phyloP scores from a whole-genome alignment of 495 filamentous ascomycete genomes.

The Lasiosphaeris hirsuta region DNA sequence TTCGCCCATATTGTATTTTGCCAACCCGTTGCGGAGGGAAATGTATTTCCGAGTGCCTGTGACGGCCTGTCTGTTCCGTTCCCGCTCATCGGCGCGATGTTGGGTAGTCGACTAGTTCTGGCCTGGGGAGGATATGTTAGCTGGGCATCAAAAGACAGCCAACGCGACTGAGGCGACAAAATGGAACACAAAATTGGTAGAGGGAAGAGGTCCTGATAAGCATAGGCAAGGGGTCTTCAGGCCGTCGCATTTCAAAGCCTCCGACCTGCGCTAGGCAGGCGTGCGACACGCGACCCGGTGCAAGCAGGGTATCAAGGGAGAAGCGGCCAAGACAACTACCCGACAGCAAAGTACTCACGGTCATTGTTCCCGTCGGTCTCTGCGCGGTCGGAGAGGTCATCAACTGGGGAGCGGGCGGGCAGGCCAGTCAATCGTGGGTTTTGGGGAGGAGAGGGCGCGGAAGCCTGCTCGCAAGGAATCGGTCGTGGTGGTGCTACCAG shows the following conservation, averaged over 20 bases:
- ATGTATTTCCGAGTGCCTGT: conserved; percentile 38
- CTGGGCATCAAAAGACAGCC: not conserved
- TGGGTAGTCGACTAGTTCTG: conserved; percentile 35
- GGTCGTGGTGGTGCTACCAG: conserved; percentile 6
- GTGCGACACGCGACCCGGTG: conserved; percentile 15
- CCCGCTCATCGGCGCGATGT: conserved; percentile 22
- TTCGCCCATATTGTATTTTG: conserved; percentile 60
- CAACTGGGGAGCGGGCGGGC: too few species aligned
- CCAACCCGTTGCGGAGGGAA: conserved; percentile 47
- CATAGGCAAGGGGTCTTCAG: conserved; percentile 7
- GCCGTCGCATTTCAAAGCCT: not conserved
- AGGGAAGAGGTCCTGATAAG: not conserved
- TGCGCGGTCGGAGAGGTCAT: not conserved
- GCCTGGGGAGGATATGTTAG: conserved; percentile 27
- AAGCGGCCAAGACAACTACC: not conserved
- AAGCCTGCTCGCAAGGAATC: conserved; percentile 6
- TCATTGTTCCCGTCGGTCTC: not conserved
- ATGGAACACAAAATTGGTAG: not conserved
- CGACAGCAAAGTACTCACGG: conserved; percentile 4
- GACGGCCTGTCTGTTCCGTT: conserved; percentile 38
- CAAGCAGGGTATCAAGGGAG: not conserved
- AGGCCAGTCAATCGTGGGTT: not conserved
- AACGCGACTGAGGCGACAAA: not conserved
- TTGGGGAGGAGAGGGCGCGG: not conserved
- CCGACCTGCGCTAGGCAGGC: conserved; percentile 16